A percentile compares a stretch with the other conserved stretches of the same genome.
Evolutionary conservation across 2,329 filamentous ascomycete species (phyloP).

Genomic region (Sarocladium kiliense): DNA sequence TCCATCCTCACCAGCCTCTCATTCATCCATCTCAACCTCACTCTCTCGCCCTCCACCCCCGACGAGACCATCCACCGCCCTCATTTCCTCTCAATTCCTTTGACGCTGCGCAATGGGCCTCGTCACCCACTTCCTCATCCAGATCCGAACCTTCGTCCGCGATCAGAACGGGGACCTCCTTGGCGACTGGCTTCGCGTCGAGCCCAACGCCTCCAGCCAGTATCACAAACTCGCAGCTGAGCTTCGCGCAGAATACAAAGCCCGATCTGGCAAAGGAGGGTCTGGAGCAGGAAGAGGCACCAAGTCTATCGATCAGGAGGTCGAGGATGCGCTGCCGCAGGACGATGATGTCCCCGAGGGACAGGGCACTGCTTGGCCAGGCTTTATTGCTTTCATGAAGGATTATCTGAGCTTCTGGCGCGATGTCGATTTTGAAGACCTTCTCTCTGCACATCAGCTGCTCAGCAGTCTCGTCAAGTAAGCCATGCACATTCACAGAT

Average conservation of each 20-base stretch:
- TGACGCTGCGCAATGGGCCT: slow-evolving; percentile 47
- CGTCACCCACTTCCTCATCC: slow-evolving; percentile 61
- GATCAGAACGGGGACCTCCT: slow-evolving; percentile 60
- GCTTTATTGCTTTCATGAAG: slow-evolving; percentile 73
- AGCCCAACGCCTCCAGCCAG: slow-evolving; percentile 61
- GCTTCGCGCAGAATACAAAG: slow-evolving; percentile 51
- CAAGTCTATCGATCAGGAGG: slow-evolving; percentile 55
- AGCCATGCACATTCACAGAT: slow-evolving; percentile 24
- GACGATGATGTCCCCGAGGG: slow-evolving; percentile 60
- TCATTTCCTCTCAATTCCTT: not conserved
- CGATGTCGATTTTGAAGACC: slow-evolving; percentile 71
- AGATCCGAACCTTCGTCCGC: slow-evolving; percentile 52
- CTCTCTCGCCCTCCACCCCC: not conserved
- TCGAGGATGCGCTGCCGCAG: slow-evolving; percentile 59
- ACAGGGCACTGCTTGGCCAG: slow-evolving; percentile 64
- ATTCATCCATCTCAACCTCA: not conserved
- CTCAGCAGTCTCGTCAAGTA: slow-evolving; percentile 73
- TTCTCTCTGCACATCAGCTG: slow-evolving; percentile 69
- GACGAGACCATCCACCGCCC: not conserved
- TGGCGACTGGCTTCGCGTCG: slow-evolving; percentile 67
- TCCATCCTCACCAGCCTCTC: not conserved
- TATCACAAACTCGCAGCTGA: slow-evolving; percentile 66
- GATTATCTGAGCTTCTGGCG: slow-evolving; percentile 78
- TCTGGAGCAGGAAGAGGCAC: not conserved
- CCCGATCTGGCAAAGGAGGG: not conserved